Evolutionary conservation across 495 filamentous ascomycete genomes (phyloP).

Genomic region (Penicillium chermesinum): DNA sequence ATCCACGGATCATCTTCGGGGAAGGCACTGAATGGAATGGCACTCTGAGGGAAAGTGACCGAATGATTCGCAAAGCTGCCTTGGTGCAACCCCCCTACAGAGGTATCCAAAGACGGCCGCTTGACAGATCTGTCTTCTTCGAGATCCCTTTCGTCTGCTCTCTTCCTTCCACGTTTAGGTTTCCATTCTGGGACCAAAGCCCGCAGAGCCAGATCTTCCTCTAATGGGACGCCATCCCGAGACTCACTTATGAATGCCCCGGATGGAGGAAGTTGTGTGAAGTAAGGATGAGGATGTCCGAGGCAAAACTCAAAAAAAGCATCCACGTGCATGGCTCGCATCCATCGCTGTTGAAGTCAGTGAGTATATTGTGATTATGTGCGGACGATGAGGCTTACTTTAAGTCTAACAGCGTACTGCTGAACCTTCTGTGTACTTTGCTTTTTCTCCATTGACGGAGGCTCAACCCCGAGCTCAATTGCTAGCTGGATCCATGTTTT

Average conservation of each 20-base stretch:
- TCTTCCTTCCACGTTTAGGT: constrained; percentile 81
- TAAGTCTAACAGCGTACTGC: constrained; percentile 91
- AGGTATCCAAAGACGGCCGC: constrained; percentile 64
- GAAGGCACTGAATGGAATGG: constrained; percentile 58
- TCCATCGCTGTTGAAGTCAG: constrained; percentile 67
- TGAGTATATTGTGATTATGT: neutral
- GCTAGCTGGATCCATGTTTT: constrained; percentile 96
- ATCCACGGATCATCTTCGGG: constrained; percentile 57
- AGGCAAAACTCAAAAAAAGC: constrained; percentile 92
- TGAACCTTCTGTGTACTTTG: constrained; percentile 96
- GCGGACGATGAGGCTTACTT: constrained; percentile 50
- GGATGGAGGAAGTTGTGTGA: constrained; percentile 67
- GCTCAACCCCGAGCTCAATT: constrained; percentile 83
- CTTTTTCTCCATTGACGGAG: constrained; percentile 75
- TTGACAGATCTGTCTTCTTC: constrained; percentile 52
- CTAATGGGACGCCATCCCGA: constrained; percentile 80
- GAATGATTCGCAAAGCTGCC: constrained; percentile 47
- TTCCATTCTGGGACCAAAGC: constrained; percentile 86
- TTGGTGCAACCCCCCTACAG: constrained; percentile 53
- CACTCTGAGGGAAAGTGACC: constrained; percentile 50
- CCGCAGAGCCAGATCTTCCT: constrained; percentile 89
- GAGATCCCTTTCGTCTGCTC: constrained; percentile 69
- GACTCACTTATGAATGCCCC: constrained; percentile 57
- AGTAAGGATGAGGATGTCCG: constrained; percentile 76
- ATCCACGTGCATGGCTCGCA: constrained; percentile 97